Evolutionary conservation across 495 filamentous ascomycete genomes (phyloP).

Genomic region (Penicillium pulvis): DNA sequence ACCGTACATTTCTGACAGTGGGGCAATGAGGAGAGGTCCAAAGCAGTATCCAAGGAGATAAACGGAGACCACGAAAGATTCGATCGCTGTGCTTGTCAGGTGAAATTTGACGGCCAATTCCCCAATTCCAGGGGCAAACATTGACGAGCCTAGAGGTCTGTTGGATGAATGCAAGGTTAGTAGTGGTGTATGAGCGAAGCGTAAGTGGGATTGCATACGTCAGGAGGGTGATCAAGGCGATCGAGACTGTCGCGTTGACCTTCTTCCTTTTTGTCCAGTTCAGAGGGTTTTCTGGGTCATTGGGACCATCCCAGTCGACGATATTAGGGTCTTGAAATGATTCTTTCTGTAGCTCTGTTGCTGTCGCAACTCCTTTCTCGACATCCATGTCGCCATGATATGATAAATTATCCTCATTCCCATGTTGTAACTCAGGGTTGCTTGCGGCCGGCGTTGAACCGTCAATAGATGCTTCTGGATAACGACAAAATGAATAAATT

Average conservation of each 20-base stretch:
- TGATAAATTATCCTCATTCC: not conserved
- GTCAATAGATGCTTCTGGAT: not conserved
- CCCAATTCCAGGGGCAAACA: slow-evolving; percentile 62
- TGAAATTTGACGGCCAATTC: slow-evolving; percentile 57
- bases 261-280: slow-evolving; percentile 61
- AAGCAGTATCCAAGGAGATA: slow-evolving; percentile 42
- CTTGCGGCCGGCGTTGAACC: not conserved
- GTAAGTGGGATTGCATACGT: slow-evolving; percentile 37
- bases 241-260: slow-evolving; percentile 43
- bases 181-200: slow-evolving; percentile 19
- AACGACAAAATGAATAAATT: not conserved
- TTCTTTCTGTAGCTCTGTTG: not conserved
- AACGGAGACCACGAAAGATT: slow-evolving; percentile 43
- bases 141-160: slow-evolving; percentile 60
- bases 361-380: not conserved
- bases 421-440: not conserved
- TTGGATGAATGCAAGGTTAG: not conserved
- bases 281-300: slow-evolving; percentile 59
- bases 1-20: slow-evolving; percentile 49
- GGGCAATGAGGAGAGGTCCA: slow-evolving; percentile 43
- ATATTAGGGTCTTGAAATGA: slow-evolving; percentile 18
- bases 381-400: not conserved
- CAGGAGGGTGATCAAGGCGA: slow-evolving; percentile 57
- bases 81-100: slow-evolving; percentile 33
- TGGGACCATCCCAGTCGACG: slow-evolving; percentile 55